These are phyloP conservation scores for Mycena venus DNA, from an alignment of 768 basidiomycete species.

Conservation along the genomic window DNA sequence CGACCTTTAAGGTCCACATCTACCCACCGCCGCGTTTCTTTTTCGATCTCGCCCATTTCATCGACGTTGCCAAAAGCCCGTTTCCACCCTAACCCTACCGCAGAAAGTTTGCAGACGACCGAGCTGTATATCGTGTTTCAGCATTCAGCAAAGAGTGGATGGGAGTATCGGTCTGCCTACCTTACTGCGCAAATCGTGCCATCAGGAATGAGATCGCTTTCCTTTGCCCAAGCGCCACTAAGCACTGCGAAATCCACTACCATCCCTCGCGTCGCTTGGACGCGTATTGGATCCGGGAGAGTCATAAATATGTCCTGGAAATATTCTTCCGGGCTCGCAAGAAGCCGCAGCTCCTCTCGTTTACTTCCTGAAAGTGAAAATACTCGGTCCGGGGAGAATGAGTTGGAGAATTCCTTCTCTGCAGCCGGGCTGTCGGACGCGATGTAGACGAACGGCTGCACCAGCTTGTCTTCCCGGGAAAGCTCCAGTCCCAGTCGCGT, in stretches of 20 bases:
- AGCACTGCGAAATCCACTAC: conserved; percentile 78
- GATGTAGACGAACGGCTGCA: conserved; percentile 62
- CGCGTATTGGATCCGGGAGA: conserved; percentile 54
- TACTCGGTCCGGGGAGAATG: conserved; percentile 51
- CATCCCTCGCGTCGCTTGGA: conserved; percentile 71
- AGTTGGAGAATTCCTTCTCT: conserved; percentile 55
- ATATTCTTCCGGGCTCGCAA: conserved; percentile 69
- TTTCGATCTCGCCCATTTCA: conserved; percentile 60
- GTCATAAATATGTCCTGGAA: conserved; percentile 64
- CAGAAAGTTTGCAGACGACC: conserved; percentile 69
- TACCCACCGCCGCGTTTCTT: conserved; percentile 65
- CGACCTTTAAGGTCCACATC: conserved; percentile 74
- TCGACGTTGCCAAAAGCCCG: conserved; percentile 69
- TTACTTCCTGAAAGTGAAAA: conserved; percentile 62
- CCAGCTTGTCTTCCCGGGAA: conserved; percentile 29
- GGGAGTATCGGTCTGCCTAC: conserved; percentile 47
- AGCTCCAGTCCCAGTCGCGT: conserved; percentile 43
- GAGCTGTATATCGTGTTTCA: conserved; percentile 56
- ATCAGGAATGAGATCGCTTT: conserved; percentile 59
- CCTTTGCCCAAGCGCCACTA: conserved; percentile 70
- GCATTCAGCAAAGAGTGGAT: not conserved
- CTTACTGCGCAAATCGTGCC: conserved; percentile 71
- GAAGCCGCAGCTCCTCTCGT: conserved; percentile 54
- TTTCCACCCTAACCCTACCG: conserved; percentile 75
- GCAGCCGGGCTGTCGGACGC: conserved; percentile 72